These are phyloP conservation scores for Botrytis elliptica DNA, from an alignment of 2,329 filamentous ascomycete genomes.

Conservation along the genomic window DNA sequence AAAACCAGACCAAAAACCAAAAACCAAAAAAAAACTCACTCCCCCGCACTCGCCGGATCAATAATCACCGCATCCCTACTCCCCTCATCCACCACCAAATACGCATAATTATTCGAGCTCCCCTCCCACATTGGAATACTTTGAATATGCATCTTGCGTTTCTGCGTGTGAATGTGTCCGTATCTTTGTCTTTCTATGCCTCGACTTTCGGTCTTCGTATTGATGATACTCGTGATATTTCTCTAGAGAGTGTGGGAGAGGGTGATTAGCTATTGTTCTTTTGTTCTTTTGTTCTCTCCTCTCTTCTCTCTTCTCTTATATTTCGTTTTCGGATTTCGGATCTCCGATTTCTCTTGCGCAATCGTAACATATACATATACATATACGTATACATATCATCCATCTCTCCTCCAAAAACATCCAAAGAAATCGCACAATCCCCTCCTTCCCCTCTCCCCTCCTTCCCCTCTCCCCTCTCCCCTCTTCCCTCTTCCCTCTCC, in stretches of 20 bases:
- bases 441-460: too few species aligned
- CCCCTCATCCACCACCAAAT: slow-evolving; percentile 75
- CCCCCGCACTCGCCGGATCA: slow-evolving; percentile 74
- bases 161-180: background rate
- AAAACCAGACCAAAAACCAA: background rate
- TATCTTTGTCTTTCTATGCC: background rate
- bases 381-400: background rate
- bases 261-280: background rate
- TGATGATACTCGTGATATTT: background rate
- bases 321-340: too few species aligned
- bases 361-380: background rate
- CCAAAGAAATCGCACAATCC: background rate
- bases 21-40: slow-evolving; percentile 52
- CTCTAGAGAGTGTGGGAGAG: background rate
- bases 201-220: background rate
- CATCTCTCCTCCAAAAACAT: background rate
- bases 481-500: too few species aligned
- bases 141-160: slow-evolving; percentile 71
- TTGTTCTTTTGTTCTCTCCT: too few species aligned
- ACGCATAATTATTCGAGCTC: slow-evolving; percentile 79
- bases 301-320: too few species aligned
- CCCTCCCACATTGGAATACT: slow-evolving; percentile 89
- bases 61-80: slow-evolving; percentile 76
- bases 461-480: too few species aligned
- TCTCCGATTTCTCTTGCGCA: too few species aligned